Evolutionary conservation across 441 rosid genomes (phyloP).

Genomic region (Arabidopsis lyrata): DNA sequence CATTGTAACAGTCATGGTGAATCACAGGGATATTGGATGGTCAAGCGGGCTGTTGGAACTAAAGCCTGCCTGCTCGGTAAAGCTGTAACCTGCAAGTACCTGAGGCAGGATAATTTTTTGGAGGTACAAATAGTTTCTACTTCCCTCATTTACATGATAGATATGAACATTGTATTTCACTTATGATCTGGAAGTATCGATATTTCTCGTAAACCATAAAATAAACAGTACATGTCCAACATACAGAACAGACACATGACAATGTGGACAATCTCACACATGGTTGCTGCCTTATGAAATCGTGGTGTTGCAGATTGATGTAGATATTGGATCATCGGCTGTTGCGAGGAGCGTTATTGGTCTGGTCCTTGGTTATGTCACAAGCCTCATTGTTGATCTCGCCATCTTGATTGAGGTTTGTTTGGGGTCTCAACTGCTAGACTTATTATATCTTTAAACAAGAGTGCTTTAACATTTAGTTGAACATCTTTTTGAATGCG

Average conservation of each 20-base stretch:
- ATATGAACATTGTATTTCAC: not conserved
- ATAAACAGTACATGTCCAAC: not conserved
- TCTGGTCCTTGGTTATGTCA: constrained; percentile 94
- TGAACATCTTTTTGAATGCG: not conserved
- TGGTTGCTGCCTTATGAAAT: constrained; percentile 5
- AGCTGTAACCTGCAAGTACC: constrained; percentile 95
- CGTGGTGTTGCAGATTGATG: constrained; percentile 78
- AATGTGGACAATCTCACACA: not conserved
- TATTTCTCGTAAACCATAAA: not conserved
- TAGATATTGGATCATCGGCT: constrained; percentile 98
- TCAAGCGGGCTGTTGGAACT: constrained; percentile 94
- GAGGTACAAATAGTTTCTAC: constrained; percentile 58
- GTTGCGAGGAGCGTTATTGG: constrained; percentile 95
- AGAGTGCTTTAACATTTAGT: not conserved
- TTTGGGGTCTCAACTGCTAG: constrained; percentile 19
- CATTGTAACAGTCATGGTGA: constrained; percentile 12
- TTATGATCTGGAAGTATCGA: not conserved
- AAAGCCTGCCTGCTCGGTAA: constrained; percentile 95
- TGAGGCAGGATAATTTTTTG: constrained; percentile 91
- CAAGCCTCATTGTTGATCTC: constrained; percentile 94
- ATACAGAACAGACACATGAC: not conserved
- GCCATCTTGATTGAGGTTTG: constrained; percentile 96
- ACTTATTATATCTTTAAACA: not conserved
- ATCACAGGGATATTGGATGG: constrained; percentile 94
- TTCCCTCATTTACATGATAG: not conserved